A percentile compares a stretch with the other conserved stretches of the same genome.
phyloP scores from a whole-genome alignment of 2,329 filamentous ascomycete genomes.

The Tolypocladium cylindrosporum region DNA sequence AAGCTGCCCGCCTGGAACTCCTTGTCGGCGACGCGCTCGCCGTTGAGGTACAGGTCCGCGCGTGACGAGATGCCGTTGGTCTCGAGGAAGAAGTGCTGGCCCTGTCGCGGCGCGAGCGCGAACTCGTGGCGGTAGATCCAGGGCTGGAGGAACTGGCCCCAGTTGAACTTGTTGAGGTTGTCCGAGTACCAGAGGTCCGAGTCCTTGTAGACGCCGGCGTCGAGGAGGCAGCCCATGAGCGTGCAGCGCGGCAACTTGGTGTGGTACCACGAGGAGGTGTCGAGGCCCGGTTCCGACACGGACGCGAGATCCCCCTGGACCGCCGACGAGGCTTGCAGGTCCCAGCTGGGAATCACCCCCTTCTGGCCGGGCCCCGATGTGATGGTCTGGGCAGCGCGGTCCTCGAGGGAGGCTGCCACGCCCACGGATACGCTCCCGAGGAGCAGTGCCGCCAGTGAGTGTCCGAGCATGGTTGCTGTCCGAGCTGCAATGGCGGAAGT shows the following conservation, averaged over 20 bases:
- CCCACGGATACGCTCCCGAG: slow-evolving; percentile 1
- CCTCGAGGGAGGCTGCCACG: background rate
- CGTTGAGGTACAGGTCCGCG: slow-evolving; percentile 52
- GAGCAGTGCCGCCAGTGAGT: slow-evolving; percentile 1
- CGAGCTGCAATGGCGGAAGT: background rate
- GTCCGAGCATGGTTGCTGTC: slow-evolving; percentile 3
- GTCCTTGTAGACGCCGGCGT: slow-evolving; percentile 41
- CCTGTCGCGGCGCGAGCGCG: slow-evolving; percentile 17
- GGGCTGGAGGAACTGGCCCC: slow-evolving; percentile 37
- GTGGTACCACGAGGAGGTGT: slow-evolving; percentile 42
- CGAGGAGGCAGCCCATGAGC: slow-evolving; percentile 46
- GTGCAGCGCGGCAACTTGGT: slow-evolving; percentile 37
- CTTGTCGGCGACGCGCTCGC: slow-evolving; percentile 37
- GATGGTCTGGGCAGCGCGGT: slow-evolving; percentile 3
- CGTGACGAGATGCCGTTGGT: slow-evolving; percentile 51
- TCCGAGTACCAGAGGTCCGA: slow-evolving; percentile 44
- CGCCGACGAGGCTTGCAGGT: slow-evolving; percentile 34
- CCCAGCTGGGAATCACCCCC: slow-evolving; percentile 32
- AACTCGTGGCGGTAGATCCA: slow-evolving; percentile 52
- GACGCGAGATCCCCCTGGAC: slow-evolving; percentile 21
- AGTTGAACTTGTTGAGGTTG: slow-evolving; percentile 31
- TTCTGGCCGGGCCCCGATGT: slow-evolving; percentile 16
- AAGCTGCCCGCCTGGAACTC: slow-evolving; percentile 45
- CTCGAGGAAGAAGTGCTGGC: slow-evolving; percentile 38
- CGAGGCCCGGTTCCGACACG: slow-evolving; percentile 30